phyloP scores from a whole-genome alignment of 306 rosid species.

The Trifolium dubium region DNA sequence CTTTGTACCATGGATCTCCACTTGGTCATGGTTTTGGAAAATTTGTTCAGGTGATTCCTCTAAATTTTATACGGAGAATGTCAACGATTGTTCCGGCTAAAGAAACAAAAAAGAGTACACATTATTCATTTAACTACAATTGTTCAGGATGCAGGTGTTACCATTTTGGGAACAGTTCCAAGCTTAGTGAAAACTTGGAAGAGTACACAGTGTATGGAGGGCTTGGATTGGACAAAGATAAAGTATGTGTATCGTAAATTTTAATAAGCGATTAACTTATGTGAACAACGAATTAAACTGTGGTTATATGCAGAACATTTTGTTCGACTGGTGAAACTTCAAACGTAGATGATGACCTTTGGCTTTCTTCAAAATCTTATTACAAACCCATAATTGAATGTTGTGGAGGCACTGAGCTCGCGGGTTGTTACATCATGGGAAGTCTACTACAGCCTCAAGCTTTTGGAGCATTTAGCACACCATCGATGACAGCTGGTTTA shows the following conservation, averaged over 20 bases:
- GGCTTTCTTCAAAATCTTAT: conserved; percentile 87
- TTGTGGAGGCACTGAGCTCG: conserved; percentile 92
- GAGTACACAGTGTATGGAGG: conserved; percentile 79
- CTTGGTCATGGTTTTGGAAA: conserved; percentile 86
- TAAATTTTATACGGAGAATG: conserved; percentile 2
- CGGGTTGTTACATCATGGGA: conserved; percentile 65
- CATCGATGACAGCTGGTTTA: conserved; percentile 72
- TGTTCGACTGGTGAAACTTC: conserved; percentile 85
- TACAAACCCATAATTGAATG: conserved; percentile 75
- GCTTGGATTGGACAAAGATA: conserved; percentile 93
- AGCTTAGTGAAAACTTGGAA: conserved; percentile 95
- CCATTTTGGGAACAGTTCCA: conserved; percentile 93
- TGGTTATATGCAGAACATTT: conserved; percentile 59
- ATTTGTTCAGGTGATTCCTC: conserved; percentile 78
- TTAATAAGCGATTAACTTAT: conserved; percentile 2
- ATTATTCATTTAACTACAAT: conserved; percentile 28
- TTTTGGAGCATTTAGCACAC: conserved; percentile 82
- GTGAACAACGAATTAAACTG: conserved; percentile 35
- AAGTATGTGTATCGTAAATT: conserved; percentile 53
- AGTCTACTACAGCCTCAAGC: conserved; percentile 83
- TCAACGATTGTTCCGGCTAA: not conserved
- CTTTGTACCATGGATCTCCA: conserved; percentile 96
- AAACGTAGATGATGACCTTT: conserved; percentile 87
- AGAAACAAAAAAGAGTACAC: not conserved
- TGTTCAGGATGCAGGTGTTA: conserved; percentile 91